Evolutionary conservation across 257 asterid genomes (phyloP).

Genomic region (Solanum appendiculatum): DNA sequence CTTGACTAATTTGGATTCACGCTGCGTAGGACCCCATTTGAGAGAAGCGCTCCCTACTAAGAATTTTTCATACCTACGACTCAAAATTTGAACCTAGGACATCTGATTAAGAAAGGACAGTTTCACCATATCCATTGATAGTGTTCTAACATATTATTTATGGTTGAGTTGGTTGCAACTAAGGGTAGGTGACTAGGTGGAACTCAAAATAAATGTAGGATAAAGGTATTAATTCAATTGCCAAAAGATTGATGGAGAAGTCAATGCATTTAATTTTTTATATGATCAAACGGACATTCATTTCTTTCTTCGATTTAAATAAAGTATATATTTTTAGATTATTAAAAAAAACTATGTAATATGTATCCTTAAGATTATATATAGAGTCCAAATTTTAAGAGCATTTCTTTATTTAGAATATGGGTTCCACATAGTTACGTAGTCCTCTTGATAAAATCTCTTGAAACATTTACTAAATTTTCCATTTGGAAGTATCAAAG

Average conservation of each 20-base stretch:
- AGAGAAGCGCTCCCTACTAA: too few relatives aligned
- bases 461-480: too few relatives aligned
- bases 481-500: neutral
- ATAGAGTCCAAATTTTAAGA: neutral
- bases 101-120: too few relatives aligned
- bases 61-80: fast-evolving
- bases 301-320: neutral
- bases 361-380: neutral
- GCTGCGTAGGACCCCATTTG: too few relatives aligned
- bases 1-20: too few relatives aligned
- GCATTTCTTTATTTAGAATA: neutral
- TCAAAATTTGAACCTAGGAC: too few relatives aligned
- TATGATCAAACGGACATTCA: neutral
- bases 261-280: neutral
- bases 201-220: neutral
- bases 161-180: neutral
- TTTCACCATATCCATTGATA: too few relatives aligned
- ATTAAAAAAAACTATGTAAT: too few relatives aligned
- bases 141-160: neutral
- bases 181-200: neutral
- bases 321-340: neutral
- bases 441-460: neutral
- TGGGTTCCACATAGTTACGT: neutral
- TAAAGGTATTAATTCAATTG: neutral
- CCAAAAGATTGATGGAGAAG: neutral